Evolutionary conservation across 371 early-diverging fungal genomes (phyloP).

Genomic region (Rhizopus delemar): DNA sequence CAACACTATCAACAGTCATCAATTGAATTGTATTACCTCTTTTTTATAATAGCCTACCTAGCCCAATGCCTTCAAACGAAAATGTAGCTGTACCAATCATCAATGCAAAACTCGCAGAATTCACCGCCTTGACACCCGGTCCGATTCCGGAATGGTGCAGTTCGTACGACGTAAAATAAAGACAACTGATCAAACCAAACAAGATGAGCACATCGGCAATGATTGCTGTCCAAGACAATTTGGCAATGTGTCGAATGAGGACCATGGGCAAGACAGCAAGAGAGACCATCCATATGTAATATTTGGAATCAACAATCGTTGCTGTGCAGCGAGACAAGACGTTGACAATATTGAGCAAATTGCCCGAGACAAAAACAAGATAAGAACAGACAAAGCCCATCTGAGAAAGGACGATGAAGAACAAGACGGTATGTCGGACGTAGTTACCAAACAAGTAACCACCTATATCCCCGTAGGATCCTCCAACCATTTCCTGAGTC

Average conservation of each 20-base stretch:
- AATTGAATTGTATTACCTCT: not conserved
- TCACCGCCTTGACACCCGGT: slow-evolving; percentile 54
- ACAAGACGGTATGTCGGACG: slow-evolving; percentile 56
- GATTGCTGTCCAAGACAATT: slow-evolving; percentile 67
- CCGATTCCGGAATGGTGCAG: slow-evolving; percentile 38
- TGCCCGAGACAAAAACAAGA: slow-evolving; percentile 52
- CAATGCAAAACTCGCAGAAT: slow-evolving; percentile 61
- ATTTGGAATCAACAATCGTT: slow-evolving; percentile 26
- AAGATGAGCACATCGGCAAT: slow-evolving; percentile 76
- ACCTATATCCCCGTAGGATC: slow-evolving; percentile 84
- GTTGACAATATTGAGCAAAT: slow-evolving; percentile 45
- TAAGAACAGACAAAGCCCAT: slow-evolving; percentile 57
- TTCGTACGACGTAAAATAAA: slow-evolving; percentile 43
- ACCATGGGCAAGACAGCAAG: slow-evolving; percentile 65
- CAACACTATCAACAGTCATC: slow-evolving; percentile 32
- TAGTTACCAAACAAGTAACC: slow-evolving; percentile 63
- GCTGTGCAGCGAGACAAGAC: slow-evolving; percentile 40
- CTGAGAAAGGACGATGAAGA: slow-evolving; percentile 69
- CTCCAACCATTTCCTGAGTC: slow-evolving; percentile 48
- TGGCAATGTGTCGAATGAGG: slow-evolving; percentile 69
- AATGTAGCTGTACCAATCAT: slow-evolving; percentile 79
- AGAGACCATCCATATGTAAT: slow-evolving; percentile 63
- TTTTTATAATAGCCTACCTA: slow-evolving; percentile 10
- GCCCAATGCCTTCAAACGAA: slow-evolving; percentile 79
- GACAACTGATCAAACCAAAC: slow-evolving; percentile 58